These are phyloP conservation scores for Tetragonia tetragonoides DNA, from an alignment of 148 eudicot species.

Conservation along the genomic window DNA sequence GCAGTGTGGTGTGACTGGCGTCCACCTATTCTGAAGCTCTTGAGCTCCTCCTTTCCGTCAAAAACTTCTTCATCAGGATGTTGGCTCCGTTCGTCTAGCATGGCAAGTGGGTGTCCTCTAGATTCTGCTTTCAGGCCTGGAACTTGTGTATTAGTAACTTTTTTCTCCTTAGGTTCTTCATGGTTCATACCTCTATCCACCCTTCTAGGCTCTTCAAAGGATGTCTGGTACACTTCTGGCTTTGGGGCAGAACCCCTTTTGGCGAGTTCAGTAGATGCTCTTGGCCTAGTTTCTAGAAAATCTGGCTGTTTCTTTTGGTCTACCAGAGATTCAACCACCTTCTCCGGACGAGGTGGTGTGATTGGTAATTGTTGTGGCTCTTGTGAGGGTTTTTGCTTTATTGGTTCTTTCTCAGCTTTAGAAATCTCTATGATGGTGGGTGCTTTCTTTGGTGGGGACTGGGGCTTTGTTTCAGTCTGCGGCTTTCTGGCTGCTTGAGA, in stretches of 20 bases:
- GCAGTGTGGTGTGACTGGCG: not conserved
- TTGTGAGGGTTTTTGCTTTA: slow-evolving; percentile 15
- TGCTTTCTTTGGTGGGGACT: slow-evolving; percentile 25
- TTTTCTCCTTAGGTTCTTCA: slow-evolving; percentile 18
- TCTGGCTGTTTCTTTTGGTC: slow-evolving; percentile 8
- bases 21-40: slow-evolving; percentile 3
- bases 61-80: slow-evolving; percentile 18
- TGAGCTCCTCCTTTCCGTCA: slow-evolving; percentile 25
- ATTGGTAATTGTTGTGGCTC: slow-evolving; percentile 12
- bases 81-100: slow-evolving; percentile 3
- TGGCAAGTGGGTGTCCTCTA: slow-evolving; percentile 12
- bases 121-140: slow-evolving; percentile 8
- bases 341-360: slow-evolving; percentile 6
- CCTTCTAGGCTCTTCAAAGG: slow-evolving; percentile 22
- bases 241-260: slow-evolving; percentile 2
- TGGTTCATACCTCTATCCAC: slow-evolving; percentile 7
- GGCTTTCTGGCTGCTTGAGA: slow-evolving; percentile 8
- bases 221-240: slow-evolving; percentile 19
- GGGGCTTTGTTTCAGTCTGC: slow-evolving; percentile 22
- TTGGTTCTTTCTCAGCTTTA: slow-evolving; percentile 19
- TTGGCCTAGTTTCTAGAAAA: slow-evolving; percentile 16
- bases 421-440: slow-evolving; percentile 17
- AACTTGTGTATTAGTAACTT: not conserved
- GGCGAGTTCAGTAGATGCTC: not conserved
- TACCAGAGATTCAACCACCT: not conserved